A percentile compares a stretch with the other conserved stretches of the same genome.
phyloP scores from a whole-genome alignment of 139 green algal species.

The Chlorella ohadii region DNA sequence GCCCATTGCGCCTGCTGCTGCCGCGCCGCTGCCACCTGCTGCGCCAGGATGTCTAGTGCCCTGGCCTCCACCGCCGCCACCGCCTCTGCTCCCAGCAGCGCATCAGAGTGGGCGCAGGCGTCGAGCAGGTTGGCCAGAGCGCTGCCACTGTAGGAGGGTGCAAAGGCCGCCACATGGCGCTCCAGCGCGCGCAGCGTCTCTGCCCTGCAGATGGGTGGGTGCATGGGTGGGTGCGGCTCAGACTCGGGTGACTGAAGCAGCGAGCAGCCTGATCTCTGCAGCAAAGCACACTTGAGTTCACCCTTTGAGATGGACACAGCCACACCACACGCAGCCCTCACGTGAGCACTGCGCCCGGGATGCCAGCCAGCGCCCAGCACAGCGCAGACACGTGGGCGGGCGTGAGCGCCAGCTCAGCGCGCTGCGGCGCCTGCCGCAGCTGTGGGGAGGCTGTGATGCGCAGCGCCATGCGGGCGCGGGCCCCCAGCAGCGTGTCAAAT shows the following conservation, averaged over 20 bases:
- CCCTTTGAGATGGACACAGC: too few relatives aligned
- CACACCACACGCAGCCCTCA: not conserved
- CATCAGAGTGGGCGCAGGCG: not conserved
- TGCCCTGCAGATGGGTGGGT: too few relatives aligned
- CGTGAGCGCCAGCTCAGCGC: not conserved
- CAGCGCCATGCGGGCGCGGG: not conserved
- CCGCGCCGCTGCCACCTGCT: not conserved
- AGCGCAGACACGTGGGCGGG: too few relatives aligned
- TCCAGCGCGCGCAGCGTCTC: not conserved
- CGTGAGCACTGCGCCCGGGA: not conserved
- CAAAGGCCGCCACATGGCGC: not conserved
- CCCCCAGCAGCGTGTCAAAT: slow-evolving; percentile 9
- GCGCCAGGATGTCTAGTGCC: not conserved
- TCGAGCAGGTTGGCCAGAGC: slow-evolving; percentile 6
- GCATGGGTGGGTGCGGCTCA: too few relatives aligned
- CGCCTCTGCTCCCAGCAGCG: not conserved
- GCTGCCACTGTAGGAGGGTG: not conserved
- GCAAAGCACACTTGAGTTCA: too few relatives aligned
- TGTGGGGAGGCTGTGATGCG: not conserved
- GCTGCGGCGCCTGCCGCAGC: not conserved
- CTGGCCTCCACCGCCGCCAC: not conserved
- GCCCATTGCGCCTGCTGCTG: not conserved
- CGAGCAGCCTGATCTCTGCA: too few relatives aligned
- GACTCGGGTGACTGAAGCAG: too few relatives aligned
- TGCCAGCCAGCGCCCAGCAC: not conserved